Percentiles rank a stretch among this genome's conserved stretches.
Conservation (phyloP, 495 filamentous ascomycete genomes). For the Penicillium simplicissimum region DNA sequence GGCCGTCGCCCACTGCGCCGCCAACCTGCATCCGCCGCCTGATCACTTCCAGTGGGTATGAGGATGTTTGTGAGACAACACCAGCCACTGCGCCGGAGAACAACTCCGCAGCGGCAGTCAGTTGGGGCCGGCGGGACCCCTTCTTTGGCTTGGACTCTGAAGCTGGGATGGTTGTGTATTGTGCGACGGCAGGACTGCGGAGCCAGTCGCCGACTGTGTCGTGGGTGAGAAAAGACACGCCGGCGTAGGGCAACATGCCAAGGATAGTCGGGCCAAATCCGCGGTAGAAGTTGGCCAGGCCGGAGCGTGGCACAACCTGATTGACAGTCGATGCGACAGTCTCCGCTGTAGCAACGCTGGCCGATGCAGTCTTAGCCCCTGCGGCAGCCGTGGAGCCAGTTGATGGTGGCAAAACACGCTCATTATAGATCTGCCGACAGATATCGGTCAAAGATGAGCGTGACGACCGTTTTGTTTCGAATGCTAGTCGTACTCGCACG, state of each 20-base stretch:
- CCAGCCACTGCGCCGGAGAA: slow-evolving; percentile 82
- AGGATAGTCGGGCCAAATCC: slow-evolving; percentile 86
- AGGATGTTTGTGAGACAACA: slow-evolving; percentile 82
- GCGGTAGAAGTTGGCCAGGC: slow-evolving; percentile 89
- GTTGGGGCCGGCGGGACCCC: slow-evolving; percentile 38
- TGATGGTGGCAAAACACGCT: slow-evolving; percentile 50
- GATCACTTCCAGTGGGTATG: slow-evolving; percentile 92
- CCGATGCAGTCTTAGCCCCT: slow-evolving; percentile 26
- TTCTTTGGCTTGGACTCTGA: slow-evolving; percentile 33
- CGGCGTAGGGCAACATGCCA: slow-evolving; percentile 96
- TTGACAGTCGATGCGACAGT: slow-evolving; percentile 39
- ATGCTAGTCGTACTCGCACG: slow-evolving; percentile 87
- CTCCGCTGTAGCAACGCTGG: slow-evolving; percentile 36
- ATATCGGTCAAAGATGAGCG: slow-evolving; percentile 68
- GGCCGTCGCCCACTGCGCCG: slow-evolving; percentile 89
- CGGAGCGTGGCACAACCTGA: slow-evolving; percentile 57
- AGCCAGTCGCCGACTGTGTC: slow-evolving; percentile 83
- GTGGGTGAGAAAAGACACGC: slow-evolving; percentile 95
- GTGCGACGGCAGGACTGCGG: slow-evolving; percentile 61
- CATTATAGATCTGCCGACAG: slow-evolving; percentile 80
- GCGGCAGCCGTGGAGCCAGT: slow-evolving; percentile 25
- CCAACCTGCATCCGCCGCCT: slow-evolving; percentile 93
- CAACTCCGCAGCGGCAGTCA: slow-evolving; percentile 77
- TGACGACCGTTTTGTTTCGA: slow-evolving; percentile 75
- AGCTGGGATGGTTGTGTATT: slow-evolving; percentile 63